Conservation (phyloP, 1,139 yeast species). For the Arxiozyma heterogenica region DNA sequence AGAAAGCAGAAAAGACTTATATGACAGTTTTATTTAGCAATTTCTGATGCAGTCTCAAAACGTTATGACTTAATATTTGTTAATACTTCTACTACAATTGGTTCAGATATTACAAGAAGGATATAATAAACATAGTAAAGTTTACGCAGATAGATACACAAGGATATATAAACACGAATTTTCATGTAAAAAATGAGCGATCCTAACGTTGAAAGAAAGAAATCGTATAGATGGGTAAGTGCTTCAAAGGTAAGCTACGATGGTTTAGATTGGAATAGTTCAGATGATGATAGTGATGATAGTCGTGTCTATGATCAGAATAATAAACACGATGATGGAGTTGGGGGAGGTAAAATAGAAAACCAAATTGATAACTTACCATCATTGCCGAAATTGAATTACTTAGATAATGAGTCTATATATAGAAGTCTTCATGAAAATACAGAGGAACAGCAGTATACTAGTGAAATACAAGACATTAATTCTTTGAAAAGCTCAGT, state of each 20-base stretch:
- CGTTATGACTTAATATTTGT: too few relatives aligned
- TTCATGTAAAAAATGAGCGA: slow-evolving; percentile 11
- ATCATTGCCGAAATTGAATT: slow-evolving; percentile 8
- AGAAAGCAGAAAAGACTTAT: background rate
- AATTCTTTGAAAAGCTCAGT: background rate
- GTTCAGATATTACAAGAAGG: background rate
- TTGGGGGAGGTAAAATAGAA: background rate
- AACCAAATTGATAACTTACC: slow-evolving; percentile 4
- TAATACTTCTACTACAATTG: background rate
- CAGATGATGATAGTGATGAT: slow-evolving; percentile 26
- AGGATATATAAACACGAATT: background rate
- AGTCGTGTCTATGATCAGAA: background rate
- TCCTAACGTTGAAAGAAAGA: slow-evolving; percentile 41
- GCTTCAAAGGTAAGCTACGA: slow-evolving; percentile 46
- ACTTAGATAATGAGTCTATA: background rate
- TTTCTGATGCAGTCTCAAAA: background rate
- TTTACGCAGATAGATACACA: background rate
- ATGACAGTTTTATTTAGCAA: too few relatives aligned
- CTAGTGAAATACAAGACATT: background rate
- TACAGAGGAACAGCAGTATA: background rate
- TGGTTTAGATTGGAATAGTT: slow-evolving; percentile 48
- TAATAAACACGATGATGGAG: background rate
- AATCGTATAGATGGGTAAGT: slow-evolving; percentile 57
- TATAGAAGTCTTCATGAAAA: background rate
- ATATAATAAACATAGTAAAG: too few relatives aligned